A percentile compares a stretch with the other conserved stretches of the same genome.
phyloP scores from a whole-genome alignment of 306 rosid genomes.

The Medicago arabica region DNA sequence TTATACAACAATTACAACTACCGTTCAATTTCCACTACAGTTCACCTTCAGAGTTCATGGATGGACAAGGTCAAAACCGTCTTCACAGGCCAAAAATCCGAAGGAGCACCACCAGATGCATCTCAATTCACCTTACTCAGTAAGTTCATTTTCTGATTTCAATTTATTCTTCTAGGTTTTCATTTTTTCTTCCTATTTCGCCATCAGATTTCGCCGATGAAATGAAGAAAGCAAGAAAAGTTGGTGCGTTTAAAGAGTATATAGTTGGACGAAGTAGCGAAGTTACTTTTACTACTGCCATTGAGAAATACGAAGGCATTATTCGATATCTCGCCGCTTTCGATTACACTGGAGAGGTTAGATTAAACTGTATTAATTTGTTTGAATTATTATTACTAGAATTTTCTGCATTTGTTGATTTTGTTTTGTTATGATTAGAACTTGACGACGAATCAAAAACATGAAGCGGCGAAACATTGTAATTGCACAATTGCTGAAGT shows the following conservation, averaged over 20 bases:
- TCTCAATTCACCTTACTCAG: conserved; percentile 65
- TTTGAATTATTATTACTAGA: neutral
- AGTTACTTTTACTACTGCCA: conserved; percentile 65
- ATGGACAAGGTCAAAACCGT: conserved; percentile 73
- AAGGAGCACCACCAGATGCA: conserved; percentile 13
- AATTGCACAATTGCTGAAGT: conserved; percentile 80
- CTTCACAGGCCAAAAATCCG: conserved; percentile 68
- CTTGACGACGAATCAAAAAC: conserved; percentile 56
- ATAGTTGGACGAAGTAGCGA: conserved; percentile 91
- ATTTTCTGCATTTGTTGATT: neutral
- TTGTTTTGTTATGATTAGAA: conserved; percentile 58
- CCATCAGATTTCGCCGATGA: conserved; percentile 71
- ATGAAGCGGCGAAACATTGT: conserved; percentile 86
- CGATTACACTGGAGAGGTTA: conserved; percentile 81
- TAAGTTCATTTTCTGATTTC: conserved; percentile 43
- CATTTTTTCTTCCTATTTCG: neutral
- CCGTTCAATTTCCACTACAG: conserved; percentile 69
- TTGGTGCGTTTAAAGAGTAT: conserved; percentile 71
- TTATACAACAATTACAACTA: conserved; percentile 20
- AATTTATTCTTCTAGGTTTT: neutral
- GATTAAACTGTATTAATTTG: neutral
- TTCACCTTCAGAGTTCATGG: conserved; percentile 73
- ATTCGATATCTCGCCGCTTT: conserved; percentile 71
- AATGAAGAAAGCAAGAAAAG: conserved; percentile 72
- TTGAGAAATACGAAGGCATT: conserved; percentile 75